Base-by-base conservation (phyloP, 768 basidiomycete genomes). In the Leccinum arenicola region DNA sequence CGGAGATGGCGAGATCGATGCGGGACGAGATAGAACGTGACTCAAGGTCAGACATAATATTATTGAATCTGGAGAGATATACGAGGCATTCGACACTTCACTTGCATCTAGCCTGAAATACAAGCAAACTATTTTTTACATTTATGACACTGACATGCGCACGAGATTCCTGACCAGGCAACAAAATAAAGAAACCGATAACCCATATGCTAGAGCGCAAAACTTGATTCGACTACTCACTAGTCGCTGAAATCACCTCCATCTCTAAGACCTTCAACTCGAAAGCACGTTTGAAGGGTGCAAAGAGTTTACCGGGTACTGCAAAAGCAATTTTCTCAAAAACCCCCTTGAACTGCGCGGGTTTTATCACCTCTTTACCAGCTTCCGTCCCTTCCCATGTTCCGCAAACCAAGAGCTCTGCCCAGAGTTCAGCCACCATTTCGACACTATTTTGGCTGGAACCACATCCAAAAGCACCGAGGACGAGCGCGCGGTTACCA, bases 381-480 rank as follows among this genome's bases (percentile, higher is more conserved):
- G 47, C 64, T 40, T 59, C 61, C 21, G 52, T 66, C 59, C 64
- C 68, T 51, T 72, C 68, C 17, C 53, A 47, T 5, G 65, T 69
- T 6, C 73, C 77, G 23, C 73, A 77, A 6, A 74, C 73, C 17
- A 82, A 66, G 14, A 82, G 62, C 66, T 79, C 78, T 14, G 80
- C 78, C 79, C 80, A 81, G 27, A 80, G 73, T 50, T 71, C 67
- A 17, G 77, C 78, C 27, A 82, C 71, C 66, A 71, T 73, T 52
- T 75, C 75, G 35, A 78, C 72, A 10, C 56, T 71, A 62, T 82
- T 82, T 64, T 75, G 67, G 63, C 71, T 75, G 15, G 71, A 75
- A 21, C 78, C 77, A 52, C 78, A 79, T 17, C 80, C 80, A 56
- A 81, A 81, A 15, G 75, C 76, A 54, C 80, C 80, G 3, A 81